Evolutionary conservation across 306 rosid genomes (phyloP), one percentile per base, ranked within the genome.

Genomic region (Rosa chinensis): DNA sequence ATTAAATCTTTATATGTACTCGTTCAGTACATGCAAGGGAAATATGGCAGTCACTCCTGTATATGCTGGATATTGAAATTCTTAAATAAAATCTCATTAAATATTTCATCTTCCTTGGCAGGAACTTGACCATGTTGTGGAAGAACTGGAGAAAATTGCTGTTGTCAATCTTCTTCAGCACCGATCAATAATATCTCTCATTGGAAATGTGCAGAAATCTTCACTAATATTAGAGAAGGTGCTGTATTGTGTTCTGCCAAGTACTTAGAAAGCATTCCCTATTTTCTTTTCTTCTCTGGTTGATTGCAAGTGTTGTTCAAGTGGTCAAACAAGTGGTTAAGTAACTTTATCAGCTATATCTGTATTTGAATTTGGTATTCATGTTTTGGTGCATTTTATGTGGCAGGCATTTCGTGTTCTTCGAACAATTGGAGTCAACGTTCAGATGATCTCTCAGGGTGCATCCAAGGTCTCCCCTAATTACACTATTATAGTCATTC

Each of bases 381-480:
- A 75, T 77, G 81, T 73, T 64, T 43, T 78, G 62, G 73, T 49
- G 44, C 48, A 48, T 78, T 47, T 72, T 84, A 47, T 87, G 75
- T 86, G 79, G 82, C 89, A 94, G 98, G 97, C 88, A 66, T 94
- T 94, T 81, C 81, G 43, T 49, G 97, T 92, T 84, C 94, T 94
- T 77, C 94, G 90, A 66, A 84, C 88, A 59, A 93, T 81, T 79
- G 93, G 92, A 55, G 91, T 92, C 86, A 92, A 90, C 83, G 98
- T 94, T 85, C 98, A 94, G 89, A 94, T 94, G 98, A 94, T 94
- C 82, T 94, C 98, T 72, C 97, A 92, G 85, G 98, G 97, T 77
- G 97, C 97, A 74, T 92, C 97, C 63, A 94, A 94, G 98, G 98
- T 94, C 81, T 72, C 73, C 52, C 72, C 84, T 40, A 67, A 56